Evolutionary conservation across 139 green algal genomes (phyloP).

Genomic region (Penium margaritaceum): DNA sequence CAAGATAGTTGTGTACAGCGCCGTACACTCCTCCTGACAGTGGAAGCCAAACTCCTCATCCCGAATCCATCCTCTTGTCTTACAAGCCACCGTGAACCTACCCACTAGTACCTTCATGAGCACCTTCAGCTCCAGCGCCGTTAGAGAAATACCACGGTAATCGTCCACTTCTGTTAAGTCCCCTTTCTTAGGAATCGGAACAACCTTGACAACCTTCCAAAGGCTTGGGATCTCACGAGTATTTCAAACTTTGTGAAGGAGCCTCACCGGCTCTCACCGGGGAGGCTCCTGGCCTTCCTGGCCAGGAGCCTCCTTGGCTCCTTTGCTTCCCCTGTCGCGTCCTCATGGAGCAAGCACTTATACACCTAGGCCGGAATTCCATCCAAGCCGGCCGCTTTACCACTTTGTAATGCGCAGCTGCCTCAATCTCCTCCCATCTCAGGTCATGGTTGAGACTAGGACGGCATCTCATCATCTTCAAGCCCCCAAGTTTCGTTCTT

Average conservation of each 20-base stretch:
- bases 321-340: background rate
- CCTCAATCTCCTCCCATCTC: background rate
- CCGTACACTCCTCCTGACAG: background rate
- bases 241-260: background rate
- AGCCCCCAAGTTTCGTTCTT: slow-evolving; percentile 99
- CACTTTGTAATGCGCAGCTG: background rate
- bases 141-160: background rate
- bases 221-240: background rate
- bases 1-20: background rate
- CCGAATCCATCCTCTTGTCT: background rate
- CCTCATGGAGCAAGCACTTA: background rate
- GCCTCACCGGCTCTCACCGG: background rate
- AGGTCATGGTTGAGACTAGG: slow-evolving; percentile 64
- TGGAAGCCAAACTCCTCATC: background rate
- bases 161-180: background rate
- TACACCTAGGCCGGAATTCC: background rate
- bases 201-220: background rate
- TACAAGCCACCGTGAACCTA: background rate
- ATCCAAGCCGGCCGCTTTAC: background rate
- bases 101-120: background rate
- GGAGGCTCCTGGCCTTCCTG: no score
- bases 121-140: background rate
- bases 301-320: no score
- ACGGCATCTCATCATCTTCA: slow-evolving; percentile 99
- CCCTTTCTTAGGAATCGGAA: background rate